These are phyloP conservation scores for Cercospora zeae-maydis DNA, from an alignment of 2,329 filamentous ascomycete genomes.

Conservation along the genomic window DNA sequence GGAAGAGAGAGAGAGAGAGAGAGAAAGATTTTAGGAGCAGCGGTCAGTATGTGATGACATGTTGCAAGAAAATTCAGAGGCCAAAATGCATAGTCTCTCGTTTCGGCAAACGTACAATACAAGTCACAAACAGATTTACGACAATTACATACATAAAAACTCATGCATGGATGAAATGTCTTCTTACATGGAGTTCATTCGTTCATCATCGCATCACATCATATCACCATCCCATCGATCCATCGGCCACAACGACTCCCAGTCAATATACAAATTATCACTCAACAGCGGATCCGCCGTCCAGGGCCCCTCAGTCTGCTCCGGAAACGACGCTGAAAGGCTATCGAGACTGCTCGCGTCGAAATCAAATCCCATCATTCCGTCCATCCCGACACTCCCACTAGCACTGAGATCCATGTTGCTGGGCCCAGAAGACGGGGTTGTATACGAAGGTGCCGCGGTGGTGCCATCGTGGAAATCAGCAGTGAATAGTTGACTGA, in stretches of 20 bases:
- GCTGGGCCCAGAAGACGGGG: constrained; percentile 7
- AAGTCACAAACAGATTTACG: too few species aligned
- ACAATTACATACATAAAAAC: too few species aligned
- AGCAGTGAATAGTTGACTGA: constrained; percentile 25
- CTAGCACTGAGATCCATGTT: neutral
- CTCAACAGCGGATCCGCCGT: constrained; percentile 12
- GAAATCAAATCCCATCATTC: constrained; percentile 15
- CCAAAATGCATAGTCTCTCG: too few species aligned
- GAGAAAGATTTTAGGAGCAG: too few species aligned
- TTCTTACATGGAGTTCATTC: too few species aligned
- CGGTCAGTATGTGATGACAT: too few species aligned
- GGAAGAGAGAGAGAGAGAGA: too few species aligned
- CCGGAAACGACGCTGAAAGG: constrained; percentile 5
- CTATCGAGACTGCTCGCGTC: constrained; percentile 11
- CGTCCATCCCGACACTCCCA: neutral
- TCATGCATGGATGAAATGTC: neutral
- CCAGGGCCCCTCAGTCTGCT: constrained; percentile 5
- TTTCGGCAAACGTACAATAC: too few species aligned
- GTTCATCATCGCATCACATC: neutral
- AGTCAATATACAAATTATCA: constrained; percentile 19
- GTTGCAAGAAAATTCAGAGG: too few species aligned
- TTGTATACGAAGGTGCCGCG: constrained; percentile 6
- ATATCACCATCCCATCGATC: constrained; percentile 15
- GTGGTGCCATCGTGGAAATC: constrained; percentile 19
- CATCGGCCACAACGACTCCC: constrained; percentile 18